Percentiles rank a stretch among this genome's conserved stretches.
Conservation (phyloP, 2,329 filamentous ascomycete genomes). For the Escovopsis sp. region DNA sequence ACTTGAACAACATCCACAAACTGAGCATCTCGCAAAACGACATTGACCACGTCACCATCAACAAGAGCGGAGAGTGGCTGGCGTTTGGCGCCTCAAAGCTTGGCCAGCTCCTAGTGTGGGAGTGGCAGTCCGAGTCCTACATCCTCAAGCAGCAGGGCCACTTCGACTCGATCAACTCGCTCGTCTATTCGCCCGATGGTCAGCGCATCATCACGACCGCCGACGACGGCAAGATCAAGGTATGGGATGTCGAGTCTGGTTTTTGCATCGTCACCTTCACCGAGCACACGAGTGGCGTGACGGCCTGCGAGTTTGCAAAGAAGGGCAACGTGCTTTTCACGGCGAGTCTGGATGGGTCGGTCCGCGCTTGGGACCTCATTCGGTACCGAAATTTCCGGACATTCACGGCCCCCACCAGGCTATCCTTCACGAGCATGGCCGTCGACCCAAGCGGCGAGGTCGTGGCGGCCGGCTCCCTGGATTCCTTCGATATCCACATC, state of each 20-base stretch:
- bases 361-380: conserved; percentile 91
- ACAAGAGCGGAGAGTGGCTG: conserved; percentile 89
- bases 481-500: conserved; percentile 94
- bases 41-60: conserved; percentile 89
- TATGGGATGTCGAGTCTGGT: conserved; percentile 92
- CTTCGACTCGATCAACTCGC: conserved; percentile 86
- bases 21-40: conserved; percentile 89
- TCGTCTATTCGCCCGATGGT: conserved; percentile 87
- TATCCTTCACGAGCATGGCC: conserved; percentile 87
- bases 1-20: conserved; percentile 90
- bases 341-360: conserved; percentile 81
- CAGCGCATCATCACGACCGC: conserved; percentile 85
- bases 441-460: conserved; percentile 97
- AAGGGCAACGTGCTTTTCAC: conserved; percentile 94
- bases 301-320: conserved; percentile 87
- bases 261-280: conserved; percentile 98
- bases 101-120: conserved; percentile 95
- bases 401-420: conserved; percentile 80
- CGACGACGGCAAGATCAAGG: conserved; percentile 96
- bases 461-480: conserved; percentile 83
- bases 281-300: conserved; percentile 88
- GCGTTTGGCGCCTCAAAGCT: conserved; percentile 92
- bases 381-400: conserved; percentile 95
- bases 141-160: conserved; percentile 97
- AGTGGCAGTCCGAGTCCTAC: conserved; percentile 99